Evolutionary conservation across 2,329 filamentous ascomycete species (phyloP), one percentile per base, ranked within the genome.

Genomic region (Corynespora cassiicola): DNA sequence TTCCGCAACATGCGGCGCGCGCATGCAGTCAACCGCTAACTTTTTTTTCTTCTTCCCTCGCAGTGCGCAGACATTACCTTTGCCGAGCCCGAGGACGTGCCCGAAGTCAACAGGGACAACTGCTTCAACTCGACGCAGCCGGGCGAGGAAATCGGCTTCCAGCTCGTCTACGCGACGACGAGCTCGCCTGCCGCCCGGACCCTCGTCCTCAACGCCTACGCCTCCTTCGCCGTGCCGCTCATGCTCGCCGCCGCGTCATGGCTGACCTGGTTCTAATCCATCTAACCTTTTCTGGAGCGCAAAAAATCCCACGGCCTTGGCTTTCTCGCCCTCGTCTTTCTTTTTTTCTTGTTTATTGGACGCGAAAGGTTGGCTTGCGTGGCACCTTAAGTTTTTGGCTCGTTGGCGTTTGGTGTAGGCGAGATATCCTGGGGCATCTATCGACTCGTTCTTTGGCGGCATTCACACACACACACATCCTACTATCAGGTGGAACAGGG

Each of bases 31-130:
- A n/a, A n/a, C n/a, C n/a, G n/a, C n/a, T n/a, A n/a, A n/a, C n/a
- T n/a, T n/a, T n/a, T n/a, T n/a, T 5, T 17, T 24, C 31, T 33
- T 26, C 31, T 31, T 42, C 29, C 18, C 27, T 30, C 5, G 11
- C n/a, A 96, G 90, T 97, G 94, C 65, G 91, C 95, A 54, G 92
- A 97, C 63, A 95, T 97, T 58, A 92, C 87, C 30, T 95, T 97
- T 56, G 88, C 86, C 31, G 87, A 90, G 2, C 87, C 88, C 16
- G 74, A 82, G 57, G 86, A 95, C 63, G 83, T 95, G 32, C 75
- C 75, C 39, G 75, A 86, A 52, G 88, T 96, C 52, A 95, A 87
- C 63, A 75, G 78, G 42, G 78, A 82, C 10, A 96, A 96, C 72
- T 97, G 92, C 77, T 90, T 86, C 77, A 97, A 97, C 75, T 88